A percentile compares a stretch with the other conserved stretches of the same genome.
Evolutionary conservation across 2,329 filamentous ascomycete species (phyloP).

Genomic region (Blastomyces gilchristii): DNA sequence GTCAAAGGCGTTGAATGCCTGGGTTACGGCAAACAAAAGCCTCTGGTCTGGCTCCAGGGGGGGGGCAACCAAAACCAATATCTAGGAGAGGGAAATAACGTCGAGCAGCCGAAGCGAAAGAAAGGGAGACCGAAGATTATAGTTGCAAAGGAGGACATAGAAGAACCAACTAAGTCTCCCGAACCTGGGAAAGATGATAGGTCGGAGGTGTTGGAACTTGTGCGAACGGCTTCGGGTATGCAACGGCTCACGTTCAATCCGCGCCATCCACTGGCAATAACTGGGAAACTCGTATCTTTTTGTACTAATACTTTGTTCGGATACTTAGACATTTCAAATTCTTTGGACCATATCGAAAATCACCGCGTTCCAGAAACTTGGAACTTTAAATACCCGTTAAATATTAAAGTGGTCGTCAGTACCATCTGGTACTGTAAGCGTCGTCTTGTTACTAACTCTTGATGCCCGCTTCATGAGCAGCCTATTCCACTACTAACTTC

Average conservation of each 20-base stretch:
- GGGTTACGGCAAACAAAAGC: slow-evolving; percentile 32
- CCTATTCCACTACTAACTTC: not conserved
- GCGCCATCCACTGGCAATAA: not conserved
- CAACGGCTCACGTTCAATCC: not conserved
- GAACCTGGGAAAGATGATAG: not conserved
- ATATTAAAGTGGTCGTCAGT: slow-evolving; percentile 13
- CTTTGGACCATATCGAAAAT: slow-evolving; percentile 3
- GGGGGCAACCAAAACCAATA: slow-evolving; percentile 13
- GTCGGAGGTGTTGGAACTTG: not conserved
- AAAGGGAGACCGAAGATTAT: slow-evolving; percentile 14
- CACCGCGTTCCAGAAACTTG: not conserved
- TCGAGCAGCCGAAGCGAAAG: slow-evolving; percentile 9
- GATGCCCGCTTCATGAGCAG: not conserved
- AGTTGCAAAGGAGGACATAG: slow-evolving; percentile 8
- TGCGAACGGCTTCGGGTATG: slow-evolving; percentile 5
- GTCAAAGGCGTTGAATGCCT: slow-evolving; percentile 14
- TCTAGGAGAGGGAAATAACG: slow-evolving; percentile 4
- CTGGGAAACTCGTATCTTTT: not conserved
- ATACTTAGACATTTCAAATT: not conserved
- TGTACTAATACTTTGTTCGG: not conserved
- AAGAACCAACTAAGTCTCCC: not conserved
- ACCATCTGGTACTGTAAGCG: slow-evolving; percentile 16
- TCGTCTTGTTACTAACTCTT: not conserved
- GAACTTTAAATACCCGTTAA: slow-evolving; percentile 10
- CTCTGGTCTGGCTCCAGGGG: slow-evolving; percentile 39